These are phyloP conservation scores for Aspergillus sp. DNA, from an alignment of 2,329 filamentous ascomycete species.

Conservation along the genomic window DNA sequence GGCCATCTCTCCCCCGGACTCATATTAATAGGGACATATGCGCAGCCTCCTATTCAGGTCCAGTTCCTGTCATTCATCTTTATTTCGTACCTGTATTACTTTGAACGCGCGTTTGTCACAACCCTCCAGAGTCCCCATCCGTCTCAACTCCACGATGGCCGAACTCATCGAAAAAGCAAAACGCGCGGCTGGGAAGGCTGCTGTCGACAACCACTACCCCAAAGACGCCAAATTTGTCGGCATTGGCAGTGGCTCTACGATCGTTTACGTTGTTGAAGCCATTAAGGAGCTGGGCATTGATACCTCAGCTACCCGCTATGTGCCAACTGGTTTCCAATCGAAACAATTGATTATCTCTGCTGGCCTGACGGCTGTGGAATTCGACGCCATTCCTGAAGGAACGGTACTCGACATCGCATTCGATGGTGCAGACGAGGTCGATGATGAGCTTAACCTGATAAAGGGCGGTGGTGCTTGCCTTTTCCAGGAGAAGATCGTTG, in stretches of 20 bases:
- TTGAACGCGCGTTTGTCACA: slow-evolving; percentile 1
- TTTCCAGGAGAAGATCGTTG: slow-evolving; percentile 96
- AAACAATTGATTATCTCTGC: slow-evolving; percentile 80
- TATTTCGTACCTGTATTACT: neutral
- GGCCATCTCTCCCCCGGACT: slow-evolving; percentile 18
- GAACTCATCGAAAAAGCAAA: slow-evolving; percentile 58
- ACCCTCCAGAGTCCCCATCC: slow-evolving; percentile 3
- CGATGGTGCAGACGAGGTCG: slow-evolving; percentile 95
- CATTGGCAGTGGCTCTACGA: slow-evolving; percentile 65
- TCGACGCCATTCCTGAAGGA: slow-evolving; percentile 69
- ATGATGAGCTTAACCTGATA: slow-evolving; percentile 92
- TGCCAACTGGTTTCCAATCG: slow-evolving; percentile 90
- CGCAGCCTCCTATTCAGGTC: slow-evolving; percentile 12
- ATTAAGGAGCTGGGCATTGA: slow-evolving; percentile 53
- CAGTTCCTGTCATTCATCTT: slow-evolving; percentile 3
- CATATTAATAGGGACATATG: slow-evolving; percentile 13
- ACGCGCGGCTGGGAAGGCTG: slow-evolving; percentile 57
- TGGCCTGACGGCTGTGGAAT: slow-evolving; percentile 72
- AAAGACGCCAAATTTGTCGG: slow-evolving; percentile 58
- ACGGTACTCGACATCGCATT: slow-evolving; percentile 82
- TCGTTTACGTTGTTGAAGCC: slow-evolving; percentile 67
- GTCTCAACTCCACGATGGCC: slow-evolving; percentile 33
- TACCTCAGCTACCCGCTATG: slow-evolving; percentile 69
- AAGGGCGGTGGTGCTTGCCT: slow-evolving; percentile 97
- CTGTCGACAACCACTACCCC: slow-evolving; percentile 62